A percentile compares a stretch with the other conserved stretches of the same genome.
Evolutionary conservation across 768 basidiomycete species (phyloP).

Genomic region (Boletus rubescentipes): DNA sequence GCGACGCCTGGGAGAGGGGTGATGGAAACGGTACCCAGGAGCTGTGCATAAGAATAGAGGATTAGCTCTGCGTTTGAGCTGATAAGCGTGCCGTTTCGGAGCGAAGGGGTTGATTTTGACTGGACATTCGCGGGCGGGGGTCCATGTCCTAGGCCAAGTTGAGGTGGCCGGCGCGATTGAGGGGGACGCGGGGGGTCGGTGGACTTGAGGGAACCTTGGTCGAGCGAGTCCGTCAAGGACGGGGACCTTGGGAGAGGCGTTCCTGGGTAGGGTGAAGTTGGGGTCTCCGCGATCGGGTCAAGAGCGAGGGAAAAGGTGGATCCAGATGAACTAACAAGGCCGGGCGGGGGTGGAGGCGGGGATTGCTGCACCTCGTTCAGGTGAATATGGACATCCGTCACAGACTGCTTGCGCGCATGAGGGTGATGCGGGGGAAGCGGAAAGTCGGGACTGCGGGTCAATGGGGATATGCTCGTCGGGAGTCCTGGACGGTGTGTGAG

Average conservation of each 20-base stretch:
- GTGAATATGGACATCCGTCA: conserved; percentile 50
- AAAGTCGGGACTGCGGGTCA: conserved; percentile 52
- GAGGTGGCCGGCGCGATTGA: conserved; percentile 35
- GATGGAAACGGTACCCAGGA: conserved; percentile 65
- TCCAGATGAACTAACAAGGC: conserved; percentile 38
- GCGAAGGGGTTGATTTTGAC: conserved; percentile 16
- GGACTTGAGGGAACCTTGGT: conserved; percentile 22
- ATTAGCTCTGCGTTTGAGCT: conserved; percentile 62
- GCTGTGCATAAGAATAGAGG: conserved; percentile 82
- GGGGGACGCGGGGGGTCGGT: conserved; percentile 31
- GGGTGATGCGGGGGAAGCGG: conserved; percentile 63
- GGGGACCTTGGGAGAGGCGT: conserved; percentile 34
- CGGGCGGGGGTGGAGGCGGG: conserved; percentile 21
- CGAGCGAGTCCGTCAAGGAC: conserved; percentile 29
- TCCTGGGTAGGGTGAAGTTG: conserved; percentile 37
- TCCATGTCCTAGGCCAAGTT: conserved; percentile 50
- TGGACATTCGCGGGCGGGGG: conserved; percentile 25
- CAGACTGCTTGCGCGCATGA: conserved; percentile 74
- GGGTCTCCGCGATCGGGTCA: conserved; percentile 48
- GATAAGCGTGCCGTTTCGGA: conserved; percentile 46
- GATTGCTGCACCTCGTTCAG: conserved; percentile 31
- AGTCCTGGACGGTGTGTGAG: conserved; percentile 10
- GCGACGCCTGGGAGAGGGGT: conserved; percentile 44
- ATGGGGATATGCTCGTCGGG: conserved; percentile 19
- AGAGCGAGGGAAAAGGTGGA: conserved; percentile 49